These are phyloP conservation scores for Pichia sp. DNA, from an alignment of 1,139 yeast genomes.

Conservation along the genomic window DNA sequence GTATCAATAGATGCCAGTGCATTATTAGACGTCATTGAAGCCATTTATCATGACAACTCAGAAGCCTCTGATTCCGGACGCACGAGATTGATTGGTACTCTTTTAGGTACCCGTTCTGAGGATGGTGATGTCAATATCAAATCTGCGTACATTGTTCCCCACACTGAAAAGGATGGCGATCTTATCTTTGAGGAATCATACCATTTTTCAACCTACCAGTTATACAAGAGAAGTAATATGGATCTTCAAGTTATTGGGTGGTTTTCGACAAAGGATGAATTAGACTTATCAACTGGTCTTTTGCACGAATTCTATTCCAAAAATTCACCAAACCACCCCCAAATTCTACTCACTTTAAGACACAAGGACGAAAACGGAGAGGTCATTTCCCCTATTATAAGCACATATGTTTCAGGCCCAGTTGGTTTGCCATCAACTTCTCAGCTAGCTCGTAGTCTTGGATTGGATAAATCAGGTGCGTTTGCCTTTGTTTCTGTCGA, in stretches of 20 bases:
- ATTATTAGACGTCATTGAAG: slow-evolving; percentile 64
- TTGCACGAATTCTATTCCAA: slow-evolving; percentile 81
- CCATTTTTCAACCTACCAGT: slow-evolving; percentile 65
- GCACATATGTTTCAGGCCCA: slow-evolving; percentile 73
- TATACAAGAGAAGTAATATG: slow-evolving; percentile 77
- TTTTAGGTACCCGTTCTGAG: slow-evolving; percentile 77
- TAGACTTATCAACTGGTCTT: slow-evolving; percentile 74
- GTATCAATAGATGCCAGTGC: slow-evolving; percentile 67
- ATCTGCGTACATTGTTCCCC: slow-evolving; percentile 80
- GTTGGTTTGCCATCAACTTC: slow-evolving; percentile 51
- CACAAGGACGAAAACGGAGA: slow-evolving; percentile 37
- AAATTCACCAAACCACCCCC: slow-evolving; percentile 65
- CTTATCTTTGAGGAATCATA: slow-evolving; percentile 71
- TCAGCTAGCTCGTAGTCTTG: slow-evolving; percentile 36
- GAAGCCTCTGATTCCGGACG: slow-evolving; percentile 31
- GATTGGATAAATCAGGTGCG: slow-evolving; percentile 51
- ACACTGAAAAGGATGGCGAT: slow-evolving; percentile 71
- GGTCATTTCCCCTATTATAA: slow-evolving; percentile 45
- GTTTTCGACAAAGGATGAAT: slow-evolving; percentile 68
- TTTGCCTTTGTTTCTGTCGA: slow-evolving; percentile 79
- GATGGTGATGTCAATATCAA: slow-evolving; percentile 78
- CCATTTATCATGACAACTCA: slow-evolving; percentile 44
- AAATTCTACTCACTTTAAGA: slow-evolving; percentile 67
- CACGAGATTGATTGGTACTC: slow-evolving; percentile 74
- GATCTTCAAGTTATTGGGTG: slow-evolving; percentile 81